Evolutionary conservation across 2,329 filamentous ascomycete species (phyloP), one percentile per base, ranked within the genome.

Genomic region (Fusarium secorum): DNA sequence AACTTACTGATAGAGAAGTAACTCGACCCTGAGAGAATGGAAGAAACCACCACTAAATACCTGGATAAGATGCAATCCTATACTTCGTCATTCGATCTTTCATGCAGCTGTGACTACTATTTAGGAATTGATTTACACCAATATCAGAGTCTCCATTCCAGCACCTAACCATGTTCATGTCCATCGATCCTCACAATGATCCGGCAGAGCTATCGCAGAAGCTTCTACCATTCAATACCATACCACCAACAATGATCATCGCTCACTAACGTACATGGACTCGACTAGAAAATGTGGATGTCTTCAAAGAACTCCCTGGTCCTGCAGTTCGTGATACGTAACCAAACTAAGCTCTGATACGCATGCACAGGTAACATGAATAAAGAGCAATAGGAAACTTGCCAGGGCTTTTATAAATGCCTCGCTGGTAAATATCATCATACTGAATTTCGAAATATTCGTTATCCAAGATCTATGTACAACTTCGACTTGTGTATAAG

Each of bases 301-400:
- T 39, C n/a, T 36, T 52, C 67, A 60, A 68, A 57, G 49, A 56
- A 33, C 39, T 67, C 30, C 62, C 60, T 33, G 39, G 48, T 44
- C 54, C n/a, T 45, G 30, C 36, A 60, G 33, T 32, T 30, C 26
- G 39, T 41, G 36, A 33, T 53, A 62, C 38, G 36, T 51, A 33
- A 7, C 33, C n/a, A 49, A 45, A 11, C 28, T 10, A 44, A 65
- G 52, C 20, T 45, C 11, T 54, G 24, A 22, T 44, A 24, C 36
- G 22, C 10, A 24, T 22, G 26, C 10, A 44, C 15, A 30, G 14
- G 22, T 30, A n/a, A 38, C 11, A 44, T 38, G 33, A 59, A 33
- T 20, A 30, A 45, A 39, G 28, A 17, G 38, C 22, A 33, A 28
- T 33, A 13, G 20, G 14, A 36, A 54, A 24, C 14, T 48, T 22